Evolutionary conservation across 1,284 basidiomycete genomes (phyloP).

Genomic region (Melampsora americana): DNA sequence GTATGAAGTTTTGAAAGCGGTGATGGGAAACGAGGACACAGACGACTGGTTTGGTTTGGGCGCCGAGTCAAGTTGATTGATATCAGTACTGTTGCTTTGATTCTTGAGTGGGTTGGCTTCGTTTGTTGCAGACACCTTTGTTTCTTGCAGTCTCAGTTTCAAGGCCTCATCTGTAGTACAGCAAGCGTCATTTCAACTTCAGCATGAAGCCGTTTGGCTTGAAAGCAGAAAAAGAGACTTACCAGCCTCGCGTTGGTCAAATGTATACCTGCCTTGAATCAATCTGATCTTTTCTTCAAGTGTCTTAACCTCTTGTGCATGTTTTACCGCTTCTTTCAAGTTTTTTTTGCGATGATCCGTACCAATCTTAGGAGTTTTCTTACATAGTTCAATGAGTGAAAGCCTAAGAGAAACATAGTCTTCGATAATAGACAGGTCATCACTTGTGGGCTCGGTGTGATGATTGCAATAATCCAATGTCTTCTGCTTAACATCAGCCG

Average conservation of each 20-base stretch:
- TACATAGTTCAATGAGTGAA: slow-evolving; percentile 37
- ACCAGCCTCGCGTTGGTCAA: slow-evolving; percentile 42
- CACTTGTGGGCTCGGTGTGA: neutral
- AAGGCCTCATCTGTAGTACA: slow-evolving; percentile 28
- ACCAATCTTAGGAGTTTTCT: slow-evolving; percentile 30
- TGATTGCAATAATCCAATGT: slow-evolving; percentile 6
- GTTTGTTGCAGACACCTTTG: slow-evolving; percentile 1
- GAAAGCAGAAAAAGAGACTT: neutral
- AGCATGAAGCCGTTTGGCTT: neutral
- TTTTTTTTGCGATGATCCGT: slow-evolving; percentile 33
- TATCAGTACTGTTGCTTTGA: neutral
- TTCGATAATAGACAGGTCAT: slow-evolving; percentile 19
- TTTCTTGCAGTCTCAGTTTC: slow-evolving; percentile 38
- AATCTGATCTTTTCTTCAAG: slow-evolving; percentile 39
- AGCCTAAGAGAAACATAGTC: slow-evolving; percentile 36
- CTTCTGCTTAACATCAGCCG: slow-evolving; percentile 9
- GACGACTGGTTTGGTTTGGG: neutral
- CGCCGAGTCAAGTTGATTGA: neutral
- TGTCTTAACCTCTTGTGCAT: slow-evolving; percentile 36
- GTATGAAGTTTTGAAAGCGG: neutral
- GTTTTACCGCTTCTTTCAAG: slow-evolving; percentile 34
- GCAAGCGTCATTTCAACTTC: neutral
- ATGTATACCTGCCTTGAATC: slow-evolving; percentile 39
- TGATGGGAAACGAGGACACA: neutral
- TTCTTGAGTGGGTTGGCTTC: neutral